phyloP scores from a whole-genome alignment of 148 eudicot genomes.

The Arbutus unedo region DNA sequence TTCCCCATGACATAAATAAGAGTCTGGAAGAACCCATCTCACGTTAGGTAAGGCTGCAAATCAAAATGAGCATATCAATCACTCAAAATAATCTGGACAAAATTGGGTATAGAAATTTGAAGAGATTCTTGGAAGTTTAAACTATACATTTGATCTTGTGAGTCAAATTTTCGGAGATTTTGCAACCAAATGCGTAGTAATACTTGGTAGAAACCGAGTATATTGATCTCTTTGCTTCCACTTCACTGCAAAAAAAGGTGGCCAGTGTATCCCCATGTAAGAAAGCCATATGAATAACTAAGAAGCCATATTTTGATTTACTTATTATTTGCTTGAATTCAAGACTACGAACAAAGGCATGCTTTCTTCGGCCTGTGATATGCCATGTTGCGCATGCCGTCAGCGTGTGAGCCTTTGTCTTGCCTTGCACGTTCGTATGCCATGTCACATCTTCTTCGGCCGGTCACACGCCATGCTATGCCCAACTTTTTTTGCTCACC shows the following conservation, averaged over 20 bases:
- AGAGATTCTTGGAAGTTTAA: slow-evolving; percentile 11
- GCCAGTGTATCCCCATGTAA: neutral
- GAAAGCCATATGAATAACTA: neutral
- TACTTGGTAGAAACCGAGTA: slow-evolving; percentile 71
- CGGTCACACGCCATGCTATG: no score
- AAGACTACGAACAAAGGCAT: no score
- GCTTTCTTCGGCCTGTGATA: no score
- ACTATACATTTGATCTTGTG: slow-evolving; percentile 52
- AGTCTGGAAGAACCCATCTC: slow-evolving; percentile 75
- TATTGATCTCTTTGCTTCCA: slow-evolving; percentile 68
- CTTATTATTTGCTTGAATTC: neutral
- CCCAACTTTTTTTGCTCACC: no score
- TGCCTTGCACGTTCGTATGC: no score
- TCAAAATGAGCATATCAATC: slow-evolving; percentile 9
- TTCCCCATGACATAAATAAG: slow-evolving; percentile 51
- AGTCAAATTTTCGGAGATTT: slow-evolving; percentile 42
- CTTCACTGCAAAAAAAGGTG: slow-evolving; percentile 38
- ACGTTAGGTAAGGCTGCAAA: slow-evolving; percentile 56
- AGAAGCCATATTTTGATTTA: neutral
- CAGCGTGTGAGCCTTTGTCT: no score
- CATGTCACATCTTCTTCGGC: no score
- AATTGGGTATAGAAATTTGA: neutral
- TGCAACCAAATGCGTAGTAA: slow-evolving; percentile 66
- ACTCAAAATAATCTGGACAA: neutral
- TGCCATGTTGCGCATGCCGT: no score